Evolutionary conservation across 768 basidiomycete species (phyloP).

Genomic region (Mycena amicta): DNA sequence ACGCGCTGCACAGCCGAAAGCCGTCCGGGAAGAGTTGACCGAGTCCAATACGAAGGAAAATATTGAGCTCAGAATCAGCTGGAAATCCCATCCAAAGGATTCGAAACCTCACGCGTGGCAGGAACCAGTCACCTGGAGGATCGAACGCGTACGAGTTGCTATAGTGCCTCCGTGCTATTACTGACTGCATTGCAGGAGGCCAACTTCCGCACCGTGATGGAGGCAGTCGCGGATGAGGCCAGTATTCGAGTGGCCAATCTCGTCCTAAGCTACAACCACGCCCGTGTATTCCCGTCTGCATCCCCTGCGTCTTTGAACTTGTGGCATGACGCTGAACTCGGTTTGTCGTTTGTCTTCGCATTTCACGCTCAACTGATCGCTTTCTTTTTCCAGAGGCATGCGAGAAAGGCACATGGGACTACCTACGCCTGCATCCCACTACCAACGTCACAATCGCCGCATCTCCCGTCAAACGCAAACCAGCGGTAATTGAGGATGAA

Average conservation of each 20-base stretch:
- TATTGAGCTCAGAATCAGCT: constrained; percentile 59
- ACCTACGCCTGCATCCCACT: constrained; percentile 46
- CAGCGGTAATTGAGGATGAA: neutral
- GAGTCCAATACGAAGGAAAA: constrained; percentile 32
- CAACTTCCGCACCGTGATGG: constrained; percentile 64
- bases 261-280: constrained; percentile 61
- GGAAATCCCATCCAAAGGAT: constrained; percentile 65
- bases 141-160: neutral
- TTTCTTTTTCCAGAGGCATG: constrained; percentile 57
- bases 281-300: constrained; percentile 68
- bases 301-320: constrained; percentile 67
- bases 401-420: constrained; percentile 62
- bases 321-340: constrained; percentile 66
- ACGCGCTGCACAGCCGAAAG: constrained; percentile 33
- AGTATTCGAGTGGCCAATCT: constrained; percentile 52
- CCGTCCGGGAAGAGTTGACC: constrained; percentile 30
- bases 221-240: constrained; percentile 65
- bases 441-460: constrained; percentile 3
- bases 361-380: neutral
- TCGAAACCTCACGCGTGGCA: constrained; percentile 56
- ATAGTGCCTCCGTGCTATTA: neutral
- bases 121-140: constrained; percentile 20
- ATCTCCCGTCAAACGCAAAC: constrained; percentile 9
- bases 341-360: constrained; percentile 21
- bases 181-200: constrained; percentile 49